phyloP scores from a whole-genome alignment of 2,329 filamentous ascomycete species.

The Colletotrichum acutatum region DNA sequence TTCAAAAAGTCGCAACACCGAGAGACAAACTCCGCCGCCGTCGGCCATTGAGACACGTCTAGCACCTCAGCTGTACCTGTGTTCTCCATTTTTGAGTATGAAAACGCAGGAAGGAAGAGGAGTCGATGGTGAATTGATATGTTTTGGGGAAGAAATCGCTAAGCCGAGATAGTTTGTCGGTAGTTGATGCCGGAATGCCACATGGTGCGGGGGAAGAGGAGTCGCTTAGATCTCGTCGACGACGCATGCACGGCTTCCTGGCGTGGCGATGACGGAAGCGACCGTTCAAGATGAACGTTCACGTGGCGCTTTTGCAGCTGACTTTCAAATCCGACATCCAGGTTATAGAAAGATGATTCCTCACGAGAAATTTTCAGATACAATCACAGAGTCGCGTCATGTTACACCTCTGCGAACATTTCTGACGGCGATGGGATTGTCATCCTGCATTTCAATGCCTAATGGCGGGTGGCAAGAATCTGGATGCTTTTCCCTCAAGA shows the following conservation, averaged over 20 bases:
- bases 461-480: too few species aligned
- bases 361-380: too few species aligned
- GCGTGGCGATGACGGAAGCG: not conserved
- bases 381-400: too few species aligned
- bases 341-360: too few species aligned
- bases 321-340: too few species aligned
- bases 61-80: conserved; percentile 36
- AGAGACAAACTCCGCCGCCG: conserved; percentile 42
- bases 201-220: not conserved
- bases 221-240: not conserved
- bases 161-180: not conserved
- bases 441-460: too few species aligned
- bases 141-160: not conserved
- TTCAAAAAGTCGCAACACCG: conserved; percentile 45
- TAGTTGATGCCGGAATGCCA: not conserved
- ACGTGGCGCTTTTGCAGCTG: too few species aligned
- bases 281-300: not conserved
- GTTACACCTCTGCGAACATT: too few species aligned
- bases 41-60: conserved; percentile 42
- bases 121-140: not conserved
- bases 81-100: conserved; percentile 5
- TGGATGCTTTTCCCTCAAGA: too few species aligned
- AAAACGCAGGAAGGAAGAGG: not conserved
- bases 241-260: not conserved
- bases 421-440: too few species aligned